Evolutionary conservation across 345 rosid genomes (phyloP).

Genomic region (Linum trigynum): DNA sequence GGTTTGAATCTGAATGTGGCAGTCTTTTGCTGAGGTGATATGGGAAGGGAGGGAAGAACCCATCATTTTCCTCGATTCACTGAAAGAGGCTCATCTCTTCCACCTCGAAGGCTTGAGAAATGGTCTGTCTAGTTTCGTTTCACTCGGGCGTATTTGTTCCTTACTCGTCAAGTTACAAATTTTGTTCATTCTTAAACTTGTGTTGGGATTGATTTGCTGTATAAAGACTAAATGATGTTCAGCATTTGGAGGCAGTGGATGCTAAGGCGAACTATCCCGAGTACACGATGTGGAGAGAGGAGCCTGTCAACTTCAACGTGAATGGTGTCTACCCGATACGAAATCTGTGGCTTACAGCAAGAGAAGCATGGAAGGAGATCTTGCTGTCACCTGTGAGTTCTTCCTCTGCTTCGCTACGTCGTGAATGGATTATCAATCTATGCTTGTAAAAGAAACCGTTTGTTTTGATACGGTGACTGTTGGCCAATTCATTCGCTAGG

Average conservation of each 20-base stretch:
- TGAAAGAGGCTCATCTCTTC: conserved; percentile 53
- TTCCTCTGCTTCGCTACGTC: background rate
- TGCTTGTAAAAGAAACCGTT: background rate
- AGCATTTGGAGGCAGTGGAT: conserved; percentile 69
- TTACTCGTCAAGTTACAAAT: conserved; percentile 1
- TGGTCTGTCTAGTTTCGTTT: conserved; percentile 31
- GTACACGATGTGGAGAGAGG: conserved; percentile 49
- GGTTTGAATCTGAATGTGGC: conserved; percentile 13
- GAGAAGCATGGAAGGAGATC: conserved; percentile 63
- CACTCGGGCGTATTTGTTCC: background rate
- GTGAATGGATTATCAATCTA: background rate
- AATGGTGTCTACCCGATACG: conserved; percentile 53
- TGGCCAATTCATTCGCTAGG: conserved; percentile 26
- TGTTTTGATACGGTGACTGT: background rate
- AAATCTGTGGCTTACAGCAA: conserved; percentile 44
- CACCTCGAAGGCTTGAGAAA: conserved; percentile 69
- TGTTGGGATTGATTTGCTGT: background rate
- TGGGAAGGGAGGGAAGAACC: conserved; percentile 54
- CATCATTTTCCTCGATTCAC: conserved; percentile 48
- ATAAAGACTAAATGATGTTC: conserved; percentile 31
- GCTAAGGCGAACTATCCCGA: conserved; percentile 46
- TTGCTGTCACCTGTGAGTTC: conserved; percentile 39
- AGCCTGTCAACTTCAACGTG: conserved; percentile 46
- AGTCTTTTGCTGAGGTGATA: conserved; percentile 52
- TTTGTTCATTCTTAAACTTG: conserved; percentile 6